These are phyloP conservation scores for Phytophthora colocasiae DNA, from an alignment of 352 stramenopile species.

Conservation along the genomic window DNA sequence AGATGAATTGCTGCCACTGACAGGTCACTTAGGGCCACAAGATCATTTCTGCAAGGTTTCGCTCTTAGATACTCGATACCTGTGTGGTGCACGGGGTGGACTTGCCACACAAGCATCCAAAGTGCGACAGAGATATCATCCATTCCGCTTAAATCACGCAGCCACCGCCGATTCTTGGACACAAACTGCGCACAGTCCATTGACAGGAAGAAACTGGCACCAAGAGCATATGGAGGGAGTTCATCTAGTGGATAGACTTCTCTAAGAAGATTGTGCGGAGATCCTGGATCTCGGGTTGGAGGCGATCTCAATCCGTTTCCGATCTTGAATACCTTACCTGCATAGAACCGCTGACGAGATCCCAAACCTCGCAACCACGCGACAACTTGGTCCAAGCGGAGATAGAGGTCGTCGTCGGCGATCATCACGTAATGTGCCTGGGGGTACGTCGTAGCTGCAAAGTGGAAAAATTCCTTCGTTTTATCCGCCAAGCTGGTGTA, in stretches of 20 bases:
- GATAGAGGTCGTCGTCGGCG: conserved; percentile 69
- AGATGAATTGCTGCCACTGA: conserved; percentile 35
- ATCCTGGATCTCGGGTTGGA: background rate
- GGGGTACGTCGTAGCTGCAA: conserved; percentile 19
- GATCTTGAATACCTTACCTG: background rate
- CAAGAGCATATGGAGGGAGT: conserved; percentile 49
- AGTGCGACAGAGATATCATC: conserved; percentile 50
- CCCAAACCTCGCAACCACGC: conserved; percentile 10
- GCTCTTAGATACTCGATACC: conserved; percentile 41
- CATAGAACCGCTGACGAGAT: conserved; percentile 8
- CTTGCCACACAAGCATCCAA: conserved; percentile 46
- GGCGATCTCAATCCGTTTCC: background rate
- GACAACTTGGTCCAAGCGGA: conserved; percentile 34
- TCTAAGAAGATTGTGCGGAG: background rate
- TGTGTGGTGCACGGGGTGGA: conserved; percentile 9
- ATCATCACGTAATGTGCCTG: conserved; percentile 53
- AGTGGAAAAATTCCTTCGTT: conserved; percentile 53
- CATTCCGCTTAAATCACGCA: conserved; percentile 35
- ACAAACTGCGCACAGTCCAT: conserved; percentile 49
- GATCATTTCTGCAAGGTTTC: conserved; percentile 28
- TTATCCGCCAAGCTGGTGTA: conserved; percentile 59
- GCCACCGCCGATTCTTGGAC: conserved; percentile 29
- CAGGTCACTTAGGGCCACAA: conserved; percentile 53
- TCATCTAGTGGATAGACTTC: conserved; percentile 38
- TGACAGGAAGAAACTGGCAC: conserved; percentile 63